These are phyloP conservation scores for Zoysia matrella DNA, from an alignment of 202 grass and related monocot genomes.

Conservation along the genomic window DNA sequence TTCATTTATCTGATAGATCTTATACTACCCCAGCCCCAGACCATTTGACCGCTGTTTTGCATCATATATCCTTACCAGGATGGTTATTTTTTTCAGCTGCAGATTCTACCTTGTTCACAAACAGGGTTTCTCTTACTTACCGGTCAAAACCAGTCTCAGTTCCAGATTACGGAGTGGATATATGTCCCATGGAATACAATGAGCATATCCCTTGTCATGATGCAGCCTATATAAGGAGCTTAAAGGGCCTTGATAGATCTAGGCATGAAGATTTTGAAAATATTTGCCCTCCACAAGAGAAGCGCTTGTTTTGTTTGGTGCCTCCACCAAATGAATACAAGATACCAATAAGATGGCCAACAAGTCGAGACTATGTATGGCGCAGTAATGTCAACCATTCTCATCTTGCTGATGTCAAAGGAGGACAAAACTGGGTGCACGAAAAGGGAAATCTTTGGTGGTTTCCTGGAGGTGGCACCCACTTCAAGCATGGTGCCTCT, in stretches of 20 bases:
- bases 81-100: slow-evolving; percentile 38
- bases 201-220: slow-evolving; percentile 91
- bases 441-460: slow-evolving; percentile 89
- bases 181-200: slow-evolving; percentile 81
- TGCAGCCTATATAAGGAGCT: slow-evolving; percentile 44
- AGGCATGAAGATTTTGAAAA: slow-evolving; percentile 81
- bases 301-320: slow-evolving; percentile 77
- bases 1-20: background rate
- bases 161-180: slow-evolving; percentile 67
- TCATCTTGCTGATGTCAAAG: slow-evolving; percentile 88
- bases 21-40: background rate
- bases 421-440: slow-evolving; percentile 98
- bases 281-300: slow-evolving; percentile 69
- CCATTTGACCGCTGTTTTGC: background rate
- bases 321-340: slow-evolving; percentile 89
- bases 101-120: slow-evolving; percentile 58
- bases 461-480: slow-evolving; percentile 97
- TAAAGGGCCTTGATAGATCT: slow-evolving; percentile 59
- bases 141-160: slow-evolving; percentile 49
- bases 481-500: slow-evolving; percentile 90
- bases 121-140: slow-evolving; percentile 63
- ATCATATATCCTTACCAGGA: background rate
- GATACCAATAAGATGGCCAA: slow-evolving; percentile 87
- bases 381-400: slow-evolving; percentile 96
- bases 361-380: slow-evolving; percentile 87